A percentile compares a stretch with the other conserved stretches of the same genome.
Evolutionary conservation across 192 early-diverging fungal species (phyloP).

Genomic region (Mortierella antarctica): DNA sequence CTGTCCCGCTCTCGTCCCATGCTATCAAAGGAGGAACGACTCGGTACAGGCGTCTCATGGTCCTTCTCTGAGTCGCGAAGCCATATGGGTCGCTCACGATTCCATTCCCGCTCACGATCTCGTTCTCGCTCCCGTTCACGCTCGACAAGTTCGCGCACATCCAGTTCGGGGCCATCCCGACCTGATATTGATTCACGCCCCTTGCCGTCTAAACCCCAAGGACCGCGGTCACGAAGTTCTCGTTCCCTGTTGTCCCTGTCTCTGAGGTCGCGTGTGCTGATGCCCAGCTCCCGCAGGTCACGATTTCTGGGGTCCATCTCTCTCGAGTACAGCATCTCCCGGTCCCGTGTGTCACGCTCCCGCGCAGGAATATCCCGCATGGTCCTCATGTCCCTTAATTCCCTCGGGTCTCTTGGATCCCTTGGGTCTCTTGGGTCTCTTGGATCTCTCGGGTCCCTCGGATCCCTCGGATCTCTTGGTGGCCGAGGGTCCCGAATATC

Average conservation of each 20-base stretch:
- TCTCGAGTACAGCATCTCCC: conserved; percentile 19
- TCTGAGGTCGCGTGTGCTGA: conserved; percentile 37
- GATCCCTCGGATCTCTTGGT: conserved; percentile 27
- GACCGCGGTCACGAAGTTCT: conserved; percentile 30
- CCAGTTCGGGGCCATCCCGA: conserved; percentile 34
- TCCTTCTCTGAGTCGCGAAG: conserved; percentile 37
- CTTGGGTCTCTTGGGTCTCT: conserved; percentile 8
- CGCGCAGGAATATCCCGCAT: conserved; percentile 9
- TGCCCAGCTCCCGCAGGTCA: conserved; percentile 30
- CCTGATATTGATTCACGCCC: conserved; percentile 12
- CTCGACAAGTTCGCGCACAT: conserved; percentile 43
- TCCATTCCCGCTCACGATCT: conserved; percentile 30
- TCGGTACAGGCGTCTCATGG: conserved; percentile 13
- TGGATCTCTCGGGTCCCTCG: background rate
- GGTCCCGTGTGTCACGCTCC: conserved; percentile 21
- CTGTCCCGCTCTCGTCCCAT: conserved; percentile 32
- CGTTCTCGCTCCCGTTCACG: conserved; percentile 30
- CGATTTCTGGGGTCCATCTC: conserved; percentile 21
- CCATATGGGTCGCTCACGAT: conserved; percentile 41
- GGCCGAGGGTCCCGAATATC: conserved; percentile 32
- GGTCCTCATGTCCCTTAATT: background rate
- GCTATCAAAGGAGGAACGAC: conserved; percentile 11
- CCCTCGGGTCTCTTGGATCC: too few species aligned
- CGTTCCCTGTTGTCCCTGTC: conserved; percentile 36
- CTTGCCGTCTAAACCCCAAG: conserved; percentile 19